phyloP scores from a whole-genome alignment of 495 filamentous ascomycete genomes.

The Saxispiralis lemnorum region DNA sequence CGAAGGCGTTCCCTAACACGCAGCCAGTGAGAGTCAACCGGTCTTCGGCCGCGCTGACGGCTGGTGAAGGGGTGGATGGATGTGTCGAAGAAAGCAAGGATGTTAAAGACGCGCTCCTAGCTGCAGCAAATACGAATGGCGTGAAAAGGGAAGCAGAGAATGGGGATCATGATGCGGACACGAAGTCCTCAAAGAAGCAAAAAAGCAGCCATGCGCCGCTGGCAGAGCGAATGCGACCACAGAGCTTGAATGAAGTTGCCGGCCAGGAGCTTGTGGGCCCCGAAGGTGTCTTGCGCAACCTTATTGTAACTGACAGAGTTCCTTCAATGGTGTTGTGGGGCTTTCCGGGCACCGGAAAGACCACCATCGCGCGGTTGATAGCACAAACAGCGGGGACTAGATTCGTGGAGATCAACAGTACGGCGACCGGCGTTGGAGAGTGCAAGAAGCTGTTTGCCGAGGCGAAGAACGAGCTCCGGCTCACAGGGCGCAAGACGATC shows the following conservation, averaged over 20 bases:
- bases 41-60: conserved; percentile 2
- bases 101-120: background rate
- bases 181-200: conserved; percentile 35
- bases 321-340: conserved; percentile 97
- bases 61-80: background rate
- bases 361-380: conserved; percentile 87
- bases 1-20: background rate
- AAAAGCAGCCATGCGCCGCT: conserved; percentile 46
- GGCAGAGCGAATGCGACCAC: conserved; percentile 85
- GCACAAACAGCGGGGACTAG: conserved; percentile 62
- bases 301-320: conserved; percentile 73
- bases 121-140: conserved; percentile 1
- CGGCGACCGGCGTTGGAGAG: conserved; percentile 75
- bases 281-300: conserved; percentile 63
- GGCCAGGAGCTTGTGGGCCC: conserved; percentile 85
- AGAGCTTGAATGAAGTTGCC: conserved; percentile 64
- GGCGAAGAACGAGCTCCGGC: conserved; percentile 57
- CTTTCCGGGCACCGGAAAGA: conserved; percentile 81
- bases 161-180: background rate
- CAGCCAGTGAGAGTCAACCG: background rate
- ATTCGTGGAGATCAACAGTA: conserved; percentile 93
- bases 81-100: background rate
- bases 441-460: conserved; percentile 87
- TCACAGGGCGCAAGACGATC: conserved; percentile 83
- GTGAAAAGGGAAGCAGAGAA: conserved; percentile 28